Percentiles rank a stretch among this genome's conserved stretches.
phyloP scores from a whole-genome alignment of 768 basidiomycete genomes.

The Lactarius vividus region DNA sequence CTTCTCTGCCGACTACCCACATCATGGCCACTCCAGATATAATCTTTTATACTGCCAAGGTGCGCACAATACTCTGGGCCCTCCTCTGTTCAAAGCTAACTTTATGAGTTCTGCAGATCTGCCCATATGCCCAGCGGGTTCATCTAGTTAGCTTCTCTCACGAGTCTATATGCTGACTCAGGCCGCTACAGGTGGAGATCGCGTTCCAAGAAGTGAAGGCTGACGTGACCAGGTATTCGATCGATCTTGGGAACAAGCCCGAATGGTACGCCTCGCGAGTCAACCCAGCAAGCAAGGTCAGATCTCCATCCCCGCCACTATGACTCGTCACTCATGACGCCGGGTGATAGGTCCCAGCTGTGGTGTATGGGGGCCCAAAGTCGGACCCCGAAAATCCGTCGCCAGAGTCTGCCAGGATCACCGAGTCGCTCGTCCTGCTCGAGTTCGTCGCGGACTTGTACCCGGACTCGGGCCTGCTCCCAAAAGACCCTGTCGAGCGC shows the following conservation, averaged over 20 bases:
- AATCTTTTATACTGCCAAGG: slow-evolving; percentile 41
- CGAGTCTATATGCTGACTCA: neutral
- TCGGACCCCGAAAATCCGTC: slow-evolving; percentile 51
- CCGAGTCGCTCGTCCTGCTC: slow-evolving; percentile 58
- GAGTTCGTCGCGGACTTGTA: slow-evolving; percentile 61
- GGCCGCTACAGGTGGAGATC: slow-evolving; percentile 46
- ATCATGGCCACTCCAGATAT: slow-evolving; percentile 29
- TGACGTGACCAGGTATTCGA: slow-evolving; percentile 47
- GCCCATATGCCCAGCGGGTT: slow-evolving; percentile 56
- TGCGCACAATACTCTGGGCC: neutral
- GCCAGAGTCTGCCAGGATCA: slow-evolving; percentile 52
- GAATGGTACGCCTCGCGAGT: slow-evolving; percentile 62
- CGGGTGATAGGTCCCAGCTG: slow-evolving; percentile 47
- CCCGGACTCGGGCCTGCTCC: slow-evolving; percentile 45
- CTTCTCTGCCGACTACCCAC: too few species aligned
- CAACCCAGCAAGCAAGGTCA: slow-evolving; percentile 61
- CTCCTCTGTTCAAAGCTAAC: neutral
- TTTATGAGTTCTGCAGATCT: slow-evolving; percentile 37
- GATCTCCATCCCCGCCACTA: slow-evolving; percentile 4
- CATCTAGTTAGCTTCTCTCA: slow-evolving; percentile 7
- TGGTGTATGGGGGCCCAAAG: slow-evolving; percentile 58
- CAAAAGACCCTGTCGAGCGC: slow-evolving; percentile 50
- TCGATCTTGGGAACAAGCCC: slow-evolving; percentile 61
- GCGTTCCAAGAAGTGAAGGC: slow-evolving; percentile 54
- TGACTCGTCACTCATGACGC: too few species aligned